Conservation (phyloP, 2,329 filamentous ascomycete species). For the Cladophialophora bantiana region DNA sequence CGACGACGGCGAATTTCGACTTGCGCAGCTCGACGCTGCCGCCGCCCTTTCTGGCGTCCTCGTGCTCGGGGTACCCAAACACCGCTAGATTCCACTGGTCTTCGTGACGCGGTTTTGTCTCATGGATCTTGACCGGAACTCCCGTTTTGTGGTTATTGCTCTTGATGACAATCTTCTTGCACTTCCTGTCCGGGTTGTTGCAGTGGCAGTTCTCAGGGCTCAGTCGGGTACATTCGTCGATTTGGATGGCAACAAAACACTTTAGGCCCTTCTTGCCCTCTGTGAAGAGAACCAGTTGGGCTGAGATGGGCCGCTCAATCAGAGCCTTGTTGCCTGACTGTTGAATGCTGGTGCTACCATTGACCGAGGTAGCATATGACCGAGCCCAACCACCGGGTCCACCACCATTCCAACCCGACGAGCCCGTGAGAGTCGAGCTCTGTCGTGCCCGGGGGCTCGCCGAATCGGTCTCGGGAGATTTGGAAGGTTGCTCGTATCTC, state of each 20-base stretch:
- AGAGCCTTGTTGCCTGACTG: neutral
- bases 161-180: neutral
- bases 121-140: neutral
- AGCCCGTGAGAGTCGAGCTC: neutral
- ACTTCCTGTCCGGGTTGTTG: neutral
- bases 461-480: neutral
- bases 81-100: conserved; percentile 4
- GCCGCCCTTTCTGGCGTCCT: neutral
- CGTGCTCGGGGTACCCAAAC: neutral
- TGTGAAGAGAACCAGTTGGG: neutral
- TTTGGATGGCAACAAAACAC: neutral
- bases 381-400: neutral
- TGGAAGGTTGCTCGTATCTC: neutral
- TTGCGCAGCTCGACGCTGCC: neutral
- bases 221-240: neutral
- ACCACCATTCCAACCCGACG: neutral
- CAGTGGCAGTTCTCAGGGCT: conserved; percentile 1
- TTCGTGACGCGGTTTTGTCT: neutral
- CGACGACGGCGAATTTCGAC: neutral
- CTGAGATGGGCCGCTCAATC: neutral
- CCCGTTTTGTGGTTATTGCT: neutral
- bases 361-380: neutral
- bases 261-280: neutral
- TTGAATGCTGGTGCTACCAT: conserved; percentile 4
- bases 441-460: neutral